Evolutionary conservation across 2,329 filamentous ascomycete genomes (phyloP).

Genomic region (Talaromyces sp.): DNA sequence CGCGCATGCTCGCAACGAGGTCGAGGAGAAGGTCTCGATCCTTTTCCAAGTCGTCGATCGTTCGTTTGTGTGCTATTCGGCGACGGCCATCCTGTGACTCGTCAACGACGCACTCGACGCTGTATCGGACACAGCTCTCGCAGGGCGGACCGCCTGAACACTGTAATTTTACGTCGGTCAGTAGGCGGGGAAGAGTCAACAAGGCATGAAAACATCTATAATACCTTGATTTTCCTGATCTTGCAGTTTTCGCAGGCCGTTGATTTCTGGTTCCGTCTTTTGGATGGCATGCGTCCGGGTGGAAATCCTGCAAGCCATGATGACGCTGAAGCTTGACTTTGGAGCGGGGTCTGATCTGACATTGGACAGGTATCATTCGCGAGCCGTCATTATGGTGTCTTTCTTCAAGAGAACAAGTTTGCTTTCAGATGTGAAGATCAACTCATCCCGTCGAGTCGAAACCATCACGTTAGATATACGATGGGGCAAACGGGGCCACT

Average conservation of each 20-base stretch:
- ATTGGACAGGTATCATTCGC: neutral
- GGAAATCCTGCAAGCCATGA: neutral
- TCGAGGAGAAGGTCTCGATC: slow-evolving; percentile 26
- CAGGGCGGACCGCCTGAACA: slow-evolving; percentile 26
- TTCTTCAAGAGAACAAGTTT: too few relatives aligned
- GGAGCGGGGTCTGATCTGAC: neutral
- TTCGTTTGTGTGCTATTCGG: slow-evolving; percentile 4
- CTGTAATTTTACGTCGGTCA: slow-evolving; percentile 13
- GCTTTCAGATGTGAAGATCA: too few relatives aligned
- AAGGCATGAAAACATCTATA: neutral
- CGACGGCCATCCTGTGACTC: slow-evolving; percentile 21
- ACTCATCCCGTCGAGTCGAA: neutral
- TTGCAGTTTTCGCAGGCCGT: slow-evolving; percentile 4
- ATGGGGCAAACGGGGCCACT: neutral
- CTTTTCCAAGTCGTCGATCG: slow-evolving; percentile 22
- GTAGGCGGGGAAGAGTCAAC: neutral
- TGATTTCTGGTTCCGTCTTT: neutral
- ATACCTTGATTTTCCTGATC: slow-evolving; percentile 3
- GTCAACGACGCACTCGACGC: slow-evolving; percentile 26
- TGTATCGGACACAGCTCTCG: slow-evolving; percentile 24
- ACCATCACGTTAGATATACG: neutral
- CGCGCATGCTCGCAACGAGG: slow-evolving; percentile 25
- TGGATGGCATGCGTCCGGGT: neutral
- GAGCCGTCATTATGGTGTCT: neutral
- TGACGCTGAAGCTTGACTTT: neutral